phyloP scores from a whole-genome alignment of 176 grass and related monocot species.

The Thalia dealbata region DNA sequence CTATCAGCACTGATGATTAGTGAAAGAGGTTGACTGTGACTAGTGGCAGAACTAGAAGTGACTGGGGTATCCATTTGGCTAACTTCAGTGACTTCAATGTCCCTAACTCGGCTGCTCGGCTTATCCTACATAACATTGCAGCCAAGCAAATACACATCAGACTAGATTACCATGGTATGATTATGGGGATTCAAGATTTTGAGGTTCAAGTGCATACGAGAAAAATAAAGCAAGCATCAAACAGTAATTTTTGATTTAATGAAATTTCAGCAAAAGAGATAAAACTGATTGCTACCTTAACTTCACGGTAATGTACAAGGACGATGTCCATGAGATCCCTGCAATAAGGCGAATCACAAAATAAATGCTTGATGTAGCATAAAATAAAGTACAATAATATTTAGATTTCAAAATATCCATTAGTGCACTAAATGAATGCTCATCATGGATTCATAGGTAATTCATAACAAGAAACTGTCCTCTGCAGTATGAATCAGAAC shows the following conservation, averaged over 20 bases:
- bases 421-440: too few species aligned
- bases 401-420: too few species aligned
- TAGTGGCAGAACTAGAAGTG: slow-evolving; percentile 73
- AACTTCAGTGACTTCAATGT: slow-evolving; percentile 36
- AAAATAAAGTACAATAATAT: background rate
- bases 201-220: background rate
- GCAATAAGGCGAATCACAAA: slow-evolving; percentile 21
- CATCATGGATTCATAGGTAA: too few species aligned
- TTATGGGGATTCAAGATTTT: background rate
- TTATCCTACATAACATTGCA: slow-evolving; percentile 48
- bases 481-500: background rate
- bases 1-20: slow-evolving; percentile 69
- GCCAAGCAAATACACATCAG: background rate
- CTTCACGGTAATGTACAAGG: slow-evolving; percentile 96
- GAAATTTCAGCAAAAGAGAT: background rate
- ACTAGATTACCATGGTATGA: background rate
- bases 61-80: slow-evolving; percentile 31
- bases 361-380: background rate
- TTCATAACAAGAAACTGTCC: too few species aligned
- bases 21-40: slow-evolving; percentile 68
- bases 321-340: slow-evolving; percentile 93
- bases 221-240: too few species aligned
- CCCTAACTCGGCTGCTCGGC: slow-evolving; percentile 55
- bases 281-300: slow-evolving; percentile 52
- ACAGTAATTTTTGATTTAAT: too few species aligned